A percentile compares a stretch with the other conserved stretches of the same genome.
Conservation (phyloP, 169 alveolate genomes). For the Amoebophrya sp. region DNA sequence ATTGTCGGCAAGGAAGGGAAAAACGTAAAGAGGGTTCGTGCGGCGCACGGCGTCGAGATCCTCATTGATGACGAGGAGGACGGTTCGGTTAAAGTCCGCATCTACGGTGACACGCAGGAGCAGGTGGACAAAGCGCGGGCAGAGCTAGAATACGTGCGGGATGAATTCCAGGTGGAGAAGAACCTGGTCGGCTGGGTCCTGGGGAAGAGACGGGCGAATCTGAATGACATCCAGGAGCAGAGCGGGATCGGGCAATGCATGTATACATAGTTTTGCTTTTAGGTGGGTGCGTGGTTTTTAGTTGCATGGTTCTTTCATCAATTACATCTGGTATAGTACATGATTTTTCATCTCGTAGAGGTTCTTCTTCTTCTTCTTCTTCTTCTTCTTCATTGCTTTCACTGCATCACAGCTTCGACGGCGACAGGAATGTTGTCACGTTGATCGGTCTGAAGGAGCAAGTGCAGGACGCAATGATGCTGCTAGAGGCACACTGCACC, state of each 20-base stretch:
- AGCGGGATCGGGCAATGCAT: neutral
- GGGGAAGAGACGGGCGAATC: neutral
- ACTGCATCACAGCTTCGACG: neutral
- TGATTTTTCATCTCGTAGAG: no score
- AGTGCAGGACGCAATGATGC: neutral
- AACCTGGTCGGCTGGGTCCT: neutral
- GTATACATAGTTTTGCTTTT: no score
- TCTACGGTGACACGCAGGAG: constrained; percentile 12
- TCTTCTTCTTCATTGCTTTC: neutral
- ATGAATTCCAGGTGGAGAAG: neutral
- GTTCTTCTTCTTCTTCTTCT: no score
- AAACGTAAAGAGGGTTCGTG: neutral
- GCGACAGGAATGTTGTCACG: neutral
- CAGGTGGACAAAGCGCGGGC: neutral
- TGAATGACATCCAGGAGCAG: neutral
- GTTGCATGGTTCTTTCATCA: no score
- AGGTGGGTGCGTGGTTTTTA: no score
- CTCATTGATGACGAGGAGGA: neutral
- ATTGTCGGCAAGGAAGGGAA: neutral
- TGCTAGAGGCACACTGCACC: neutral
- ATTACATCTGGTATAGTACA: no score
- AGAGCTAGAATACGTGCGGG: neutral
- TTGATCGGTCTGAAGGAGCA: neutral
- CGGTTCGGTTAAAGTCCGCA: neutral
- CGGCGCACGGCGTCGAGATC: neutral